Conservation (phyloP, 495 filamentous ascomycete genomes). For the Penicillium mononematosum region DNA sequence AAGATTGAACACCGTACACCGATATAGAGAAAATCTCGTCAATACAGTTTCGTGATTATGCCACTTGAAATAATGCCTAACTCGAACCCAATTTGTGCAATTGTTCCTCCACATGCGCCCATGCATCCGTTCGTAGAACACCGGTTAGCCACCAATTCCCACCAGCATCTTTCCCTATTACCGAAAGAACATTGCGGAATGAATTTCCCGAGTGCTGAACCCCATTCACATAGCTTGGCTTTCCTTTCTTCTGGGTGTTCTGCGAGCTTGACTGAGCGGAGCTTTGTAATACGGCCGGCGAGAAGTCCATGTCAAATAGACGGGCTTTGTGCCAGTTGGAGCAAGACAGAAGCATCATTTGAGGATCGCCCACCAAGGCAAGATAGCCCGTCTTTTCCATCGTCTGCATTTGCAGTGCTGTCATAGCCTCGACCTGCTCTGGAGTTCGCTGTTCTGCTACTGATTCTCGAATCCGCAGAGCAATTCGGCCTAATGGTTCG, state of each 20-base stretch:
- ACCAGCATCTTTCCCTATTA: slow-evolving; percentile 2
- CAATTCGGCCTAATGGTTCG: neutral
- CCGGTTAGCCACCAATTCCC: slow-evolving; percentile 6
- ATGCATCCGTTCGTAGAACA: slow-evolving; percentile 1
- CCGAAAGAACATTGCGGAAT: neutral
- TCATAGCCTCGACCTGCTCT: slow-evolving; percentile 3
- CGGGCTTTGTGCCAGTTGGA: slow-evolving; percentile 5
- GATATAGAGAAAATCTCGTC: too few species aligned
- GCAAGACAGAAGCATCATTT: neutral
- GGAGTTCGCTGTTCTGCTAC: neutral
- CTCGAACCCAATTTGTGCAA: neutral
- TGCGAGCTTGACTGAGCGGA: neutral
- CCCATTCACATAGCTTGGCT: slow-evolving; percentile 3
- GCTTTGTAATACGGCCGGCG: neutral
- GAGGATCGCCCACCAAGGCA: neutral
- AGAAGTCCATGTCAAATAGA: neutral
- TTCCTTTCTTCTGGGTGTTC: neutral
- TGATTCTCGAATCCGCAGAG: neutral
- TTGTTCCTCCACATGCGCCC: neutral
- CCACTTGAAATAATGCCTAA: neutral
- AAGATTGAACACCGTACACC: too few species aligned
- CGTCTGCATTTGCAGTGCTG: neutral
- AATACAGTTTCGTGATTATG: neutral
- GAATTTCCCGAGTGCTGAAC: neutral
- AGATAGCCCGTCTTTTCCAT: slow-evolving; percentile 6